Base-by-base conservation (phyloP, 768 basidiomycete species). In the Lactifluus hygrophoroides region DNA sequence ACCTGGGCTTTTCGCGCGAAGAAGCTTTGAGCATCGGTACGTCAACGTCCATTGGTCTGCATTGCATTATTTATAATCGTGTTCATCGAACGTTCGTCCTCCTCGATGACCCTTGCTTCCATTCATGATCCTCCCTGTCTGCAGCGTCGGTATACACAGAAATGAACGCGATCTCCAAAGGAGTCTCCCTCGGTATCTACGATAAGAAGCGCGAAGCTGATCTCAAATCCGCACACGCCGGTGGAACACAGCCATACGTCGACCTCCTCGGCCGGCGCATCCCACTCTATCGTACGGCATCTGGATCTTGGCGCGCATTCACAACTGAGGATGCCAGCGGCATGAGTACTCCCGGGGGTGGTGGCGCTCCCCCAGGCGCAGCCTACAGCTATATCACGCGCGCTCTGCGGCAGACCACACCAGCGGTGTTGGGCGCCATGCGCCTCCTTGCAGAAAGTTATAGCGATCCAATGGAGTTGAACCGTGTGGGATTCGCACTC, bases 131-230 rank as follows among this genome's bases (percentile, higher is more conserved):
- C 9, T 27, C 17, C 1, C 35, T 14, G 16, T 49, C 23, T n/a
- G 5, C 62, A 93, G 94, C 94, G 5, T 89, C 91, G 48, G 91
- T 86, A 19, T 96, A 93, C 70, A 95, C 94, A 10, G 92, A 95
- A 68, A 82, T 95, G 80, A 95, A 94, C 63, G 91, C 91, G 0
- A 74, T 89, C 38, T 76, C 86, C 28, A 95, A 93, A 69, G 94
- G 92, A 11, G 77, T 91, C 23, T 84, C 86, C 34, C 75, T 96
- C 25, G 93, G 94, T 3, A 79, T 94, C 54, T 85, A 85, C 66
- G 76, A 84, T 51, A 70, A 77, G 62, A 74, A 75, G 27, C 78
- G 78, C 51, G 77, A 78, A 57, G 75, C 75, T 59, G 79, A 78
- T 30, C 75, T 76, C 60, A 85, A 86, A 64, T 81, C 80, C 3